Conservation (phyloP, 306 rosid species). For the Castanea sativa region DNA sequence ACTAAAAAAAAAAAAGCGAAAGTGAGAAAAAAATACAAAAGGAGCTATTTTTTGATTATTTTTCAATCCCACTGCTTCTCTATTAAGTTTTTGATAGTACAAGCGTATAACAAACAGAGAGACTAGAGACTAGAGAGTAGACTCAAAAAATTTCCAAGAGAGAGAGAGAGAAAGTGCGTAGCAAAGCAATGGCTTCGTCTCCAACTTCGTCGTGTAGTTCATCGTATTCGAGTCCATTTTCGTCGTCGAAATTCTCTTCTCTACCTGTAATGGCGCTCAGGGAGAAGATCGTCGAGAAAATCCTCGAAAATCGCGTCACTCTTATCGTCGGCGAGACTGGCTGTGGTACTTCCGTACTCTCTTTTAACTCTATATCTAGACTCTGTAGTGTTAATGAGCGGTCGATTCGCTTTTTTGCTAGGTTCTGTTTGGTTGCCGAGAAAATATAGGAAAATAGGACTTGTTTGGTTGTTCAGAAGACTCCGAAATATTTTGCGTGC, state of each 20-base stretch:
- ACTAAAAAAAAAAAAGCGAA: not conserved
- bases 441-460: not conserved
- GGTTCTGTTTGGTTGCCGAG: not conserved
- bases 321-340: constrained; percentile 89
- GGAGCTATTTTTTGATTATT: not conserved
- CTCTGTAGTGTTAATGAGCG: not conserved
- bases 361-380: not conserved
- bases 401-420: not conserved
- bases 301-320: constrained; percentile 78
- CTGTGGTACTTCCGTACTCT: constrained; percentile 49
- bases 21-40: no score
- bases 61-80: no score
- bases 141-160: not conserved
- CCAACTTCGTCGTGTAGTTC: constrained; percentile 30
- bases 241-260: constrained; percentile 40
- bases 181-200: constrained; percentile 54
- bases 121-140: no score
- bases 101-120: no score
- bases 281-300: constrained; percentile 68
- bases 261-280: constrained; percentile 66
- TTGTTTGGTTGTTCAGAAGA: not conserved
- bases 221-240: constrained; percentile 20
- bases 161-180: constrained; percentile 4
- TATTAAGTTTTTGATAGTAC: not conserved
- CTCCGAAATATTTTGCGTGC: not conserved